A percentile compares a stretch with the other conserved stretches of the same genome.
These are phyloP conservation scores for Spathaspora gorwiae DNA, from an alignment of 805 yeast genomes.

Conservation along the genomic window DNA sequence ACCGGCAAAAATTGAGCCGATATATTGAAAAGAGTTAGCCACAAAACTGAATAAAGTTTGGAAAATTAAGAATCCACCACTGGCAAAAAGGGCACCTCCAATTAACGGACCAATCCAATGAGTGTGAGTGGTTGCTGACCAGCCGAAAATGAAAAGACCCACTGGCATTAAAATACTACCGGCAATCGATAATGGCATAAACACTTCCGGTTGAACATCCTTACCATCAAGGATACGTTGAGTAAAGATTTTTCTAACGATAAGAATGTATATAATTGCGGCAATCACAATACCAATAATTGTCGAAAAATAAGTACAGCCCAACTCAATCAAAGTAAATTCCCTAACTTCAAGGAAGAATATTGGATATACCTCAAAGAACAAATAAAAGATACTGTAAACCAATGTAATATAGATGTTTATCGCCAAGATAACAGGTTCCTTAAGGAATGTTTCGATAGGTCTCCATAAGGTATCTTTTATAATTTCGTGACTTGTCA, in stretches of 20 bases:
- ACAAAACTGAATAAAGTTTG: conserved; percentile 48
- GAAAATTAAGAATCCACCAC: conserved; percentile 40
- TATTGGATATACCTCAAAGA: conserved; percentile 51
- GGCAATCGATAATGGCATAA: conserved; percentile 34
- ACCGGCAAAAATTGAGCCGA: conserved; percentile 57
- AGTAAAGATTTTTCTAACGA: conserved; percentile 21
- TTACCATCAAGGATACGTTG: conserved; percentile 16
- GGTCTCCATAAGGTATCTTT: conserved; percentile 46
- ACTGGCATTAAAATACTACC: conserved; percentile 33
- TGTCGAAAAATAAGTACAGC: conserved; percentile 43
- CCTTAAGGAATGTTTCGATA: conserved; percentile 41
- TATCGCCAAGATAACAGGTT: conserved; percentile 55
- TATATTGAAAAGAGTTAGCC: conserved; percentile 38
- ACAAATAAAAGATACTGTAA: conserved; percentile 51
- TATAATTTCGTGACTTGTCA: conserved; percentile 15
- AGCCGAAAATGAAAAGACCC: conserved; percentile 44
- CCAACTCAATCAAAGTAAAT: conserved; percentile 45
- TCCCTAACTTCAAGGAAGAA: conserved; percentile 42
- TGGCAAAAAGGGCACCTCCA: conserved; percentile 36
- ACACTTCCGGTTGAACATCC: conserved; percentile 34
- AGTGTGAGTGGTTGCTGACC: conserved; percentile 37
- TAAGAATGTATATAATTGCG: conserved; percentile 21
- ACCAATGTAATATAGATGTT: conserved; percentile 48
- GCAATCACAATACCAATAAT: conserved; percentile 48
- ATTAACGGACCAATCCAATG: conserved; percentile 49